A percentile compares a stretch with the other conserved stretches of the same genome.
Evolutionary conservation across 2,329 filamentous ascomycete species (phyloP).

Genomic region (Chaetoscypha palmicola): DNA sequence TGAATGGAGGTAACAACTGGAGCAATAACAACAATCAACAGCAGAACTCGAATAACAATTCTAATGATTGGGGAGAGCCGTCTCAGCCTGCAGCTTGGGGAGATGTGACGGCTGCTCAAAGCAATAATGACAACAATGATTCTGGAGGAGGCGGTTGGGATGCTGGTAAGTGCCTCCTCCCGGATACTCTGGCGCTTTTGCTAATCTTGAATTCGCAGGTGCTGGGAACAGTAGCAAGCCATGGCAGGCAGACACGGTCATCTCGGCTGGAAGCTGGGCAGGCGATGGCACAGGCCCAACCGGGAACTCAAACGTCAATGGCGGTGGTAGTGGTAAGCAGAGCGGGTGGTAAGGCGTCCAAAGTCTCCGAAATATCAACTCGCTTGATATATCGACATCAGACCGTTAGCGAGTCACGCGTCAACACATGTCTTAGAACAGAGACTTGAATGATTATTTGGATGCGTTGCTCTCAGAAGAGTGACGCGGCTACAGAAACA

Average conservation of each 20-base stretch:
- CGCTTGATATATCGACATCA: too few relatives aligned
- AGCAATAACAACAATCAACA: slow-evolving; percentile 6
- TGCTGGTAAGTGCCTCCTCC: too few relatives aligned
- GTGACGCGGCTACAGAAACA: too few relatives aligned
- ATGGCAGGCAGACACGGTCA: slow-evolving; percentile 8
- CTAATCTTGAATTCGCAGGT: too few relatives aligned
- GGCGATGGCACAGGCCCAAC: slow-evolving; percentile 1
- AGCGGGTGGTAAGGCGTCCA: too few relatives aligned
- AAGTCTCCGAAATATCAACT: too few relatives aligned
- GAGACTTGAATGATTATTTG: too few relatives aligned
- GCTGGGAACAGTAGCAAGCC: slow-evolving; percentile 6
- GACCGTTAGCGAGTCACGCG: too few relatives aligned
- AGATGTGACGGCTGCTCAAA: slow-evolving; percentile 14
- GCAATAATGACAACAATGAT: slow-evolving; percentile 5
- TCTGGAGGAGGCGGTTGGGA: background rate
- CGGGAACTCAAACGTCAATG: background rate
- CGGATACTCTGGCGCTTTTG: too few relatives aligned
- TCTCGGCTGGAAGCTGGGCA: slow-evolving; percentile 16
- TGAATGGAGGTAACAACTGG: background rate
- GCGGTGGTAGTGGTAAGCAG: too few relatives aligned
- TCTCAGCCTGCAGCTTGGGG: slow-evolving; percentile 13
- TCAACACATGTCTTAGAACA: too few relatives aligned
- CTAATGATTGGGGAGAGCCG: slow-evolving; percentile 9
- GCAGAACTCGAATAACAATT: slow-evolving; percentile 6
- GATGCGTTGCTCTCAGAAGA: too few relatives aligned